Evolutionary conservation across 2,329 filamentous ascomycete genomes (phyloP).

Genomic region (Massarina eburnea): DNA sequence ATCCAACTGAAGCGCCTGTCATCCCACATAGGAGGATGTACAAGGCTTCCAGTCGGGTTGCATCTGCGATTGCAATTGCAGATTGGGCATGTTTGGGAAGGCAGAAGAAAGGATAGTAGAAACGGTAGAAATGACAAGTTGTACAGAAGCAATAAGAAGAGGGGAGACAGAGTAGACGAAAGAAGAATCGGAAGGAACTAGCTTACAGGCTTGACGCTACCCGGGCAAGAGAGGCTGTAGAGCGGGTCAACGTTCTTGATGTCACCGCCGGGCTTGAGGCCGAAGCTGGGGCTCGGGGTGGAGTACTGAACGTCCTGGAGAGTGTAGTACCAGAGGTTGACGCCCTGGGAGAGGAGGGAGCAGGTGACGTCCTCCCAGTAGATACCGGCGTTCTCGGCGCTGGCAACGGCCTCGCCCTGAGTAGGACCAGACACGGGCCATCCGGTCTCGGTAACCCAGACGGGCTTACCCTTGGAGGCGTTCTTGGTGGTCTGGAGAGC

Average conservation of each 20-base stretch:
- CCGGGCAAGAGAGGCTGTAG: constrained; percentile 41
- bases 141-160: constrained; percentile 23
- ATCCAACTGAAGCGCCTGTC: constrained; percentile 17
- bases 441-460: constrained; percentile 89
- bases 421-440: constrained; percentile 74
- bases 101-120: constrained; percentile 16
- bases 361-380: constrained; percentile 83
- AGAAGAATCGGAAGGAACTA: constrained; percentile 18
- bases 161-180: constrained; percentile 18
- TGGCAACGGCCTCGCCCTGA: constrained; percentile 63
- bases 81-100: constrained; percentile 3
- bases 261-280: constrained; percentile 59
- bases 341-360: constrained; percentile 60
- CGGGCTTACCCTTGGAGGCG: constrained; percentile 65
- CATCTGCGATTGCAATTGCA: constrained; percentile 15
- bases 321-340: constrained; percentile 70
- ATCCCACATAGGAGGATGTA: constrained; percentile 14
- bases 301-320: constrained; percentile 65
- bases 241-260: constrained; percentile 31
- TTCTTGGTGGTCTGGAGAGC: constrained; percentile 63
- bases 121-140: constrained; percentile 19
- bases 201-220: constrained; percentile 30
- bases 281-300: constrained; percentile 69
- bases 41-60: constrained; percentile 8
- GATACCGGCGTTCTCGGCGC: constrained; percentile 67